Base-by-base conservation (phyloP, 306 rosid genomes). In the Acacia confusa region DNA sequence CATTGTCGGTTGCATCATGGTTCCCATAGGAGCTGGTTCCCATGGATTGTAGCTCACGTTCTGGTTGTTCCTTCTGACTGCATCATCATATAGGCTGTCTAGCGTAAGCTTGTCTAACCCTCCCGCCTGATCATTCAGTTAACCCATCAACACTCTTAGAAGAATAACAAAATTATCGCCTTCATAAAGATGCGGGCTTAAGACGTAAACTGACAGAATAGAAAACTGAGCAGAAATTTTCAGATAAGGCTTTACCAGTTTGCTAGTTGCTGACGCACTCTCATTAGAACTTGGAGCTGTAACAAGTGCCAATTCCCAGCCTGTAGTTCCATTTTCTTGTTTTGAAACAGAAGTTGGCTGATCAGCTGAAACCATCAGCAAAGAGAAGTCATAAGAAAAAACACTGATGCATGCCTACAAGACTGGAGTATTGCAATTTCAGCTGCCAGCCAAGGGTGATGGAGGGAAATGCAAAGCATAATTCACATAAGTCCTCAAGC, bases 301-400 rank as follows among this genome's bases (percentile, higher is more conserved):
- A 58, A 96, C 99, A 77, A 96, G 99, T 40, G 99, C 98, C 86
- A 96, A 85, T 87, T 96, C 99, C 99, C 99, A 96, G 77, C 99
- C 99, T 63, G 94, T 86, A 67, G 88, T 74, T 86, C 97, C 94
- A 76, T 90, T 87, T 75, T 89, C 88, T 32, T 84, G 94, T 86
- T 76, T 89, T 82, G 90, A 72, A 90, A 88, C 94, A 17, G 88
- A 72, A 38, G 90, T 77, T 78, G 92, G 90, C 85, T 89, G 97
- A 61, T 89, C 92, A 48, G 88, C 93, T 92, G 92, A 79, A 73
- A 84, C 85, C 78, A 85, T 64, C 86, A 78, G 73, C 34, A 69
- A 68, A 16, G 64, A 66, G 72, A 69, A 25, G 78, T 78, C 74
- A 65, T 53, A 69, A 27, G 66, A 60, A 60, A 60, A 11, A 47